Evolutionary conservation across 1,284 basidiomycete genomes (phyloP).

Genomic region (Bjerkandera adusta): DNA sequence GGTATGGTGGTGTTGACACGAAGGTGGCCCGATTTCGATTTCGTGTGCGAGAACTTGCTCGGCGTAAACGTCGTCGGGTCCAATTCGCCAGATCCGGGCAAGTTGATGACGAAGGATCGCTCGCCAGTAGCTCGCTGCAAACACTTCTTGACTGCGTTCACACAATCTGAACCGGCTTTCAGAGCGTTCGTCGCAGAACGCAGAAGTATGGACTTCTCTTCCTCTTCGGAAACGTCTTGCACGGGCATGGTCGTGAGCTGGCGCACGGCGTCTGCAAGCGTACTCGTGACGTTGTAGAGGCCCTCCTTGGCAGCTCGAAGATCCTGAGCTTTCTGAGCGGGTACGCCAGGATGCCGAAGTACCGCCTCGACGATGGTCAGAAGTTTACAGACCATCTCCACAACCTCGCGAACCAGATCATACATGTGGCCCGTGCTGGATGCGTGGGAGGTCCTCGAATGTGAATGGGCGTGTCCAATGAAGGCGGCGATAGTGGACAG

Average conservation of each 20-base stretch:
- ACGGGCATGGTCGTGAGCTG: constrained; percentile 56
- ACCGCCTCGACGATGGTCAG: constrained; percentile 92
- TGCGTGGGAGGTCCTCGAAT: constrained; percentile 85
- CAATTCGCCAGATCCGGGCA: constrained; percentile 49
- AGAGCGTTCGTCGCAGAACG: constrained; percentile 84
- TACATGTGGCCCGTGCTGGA: constrained; percentile 92
- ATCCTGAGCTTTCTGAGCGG: constrained; percentile 51
- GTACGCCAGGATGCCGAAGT: constrained; percentile 64
- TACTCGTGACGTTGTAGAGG: constrained; percentile 82
- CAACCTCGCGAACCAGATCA: constrained; percentile 90
- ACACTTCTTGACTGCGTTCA: constrained; percentile 79
- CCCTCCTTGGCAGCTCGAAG: constrained; percentile 76
- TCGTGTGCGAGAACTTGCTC: constrained; percentile 39
- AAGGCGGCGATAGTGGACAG: constrained; percentile 95
- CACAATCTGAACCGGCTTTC: constrained; percentile 87
- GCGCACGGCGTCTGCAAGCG: constrained; percentile 87
- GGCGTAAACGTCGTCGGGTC: constrained; percentile 43
- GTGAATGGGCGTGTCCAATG: constrained; percentile 94
- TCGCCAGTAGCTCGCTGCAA: constrained; percentile 61
- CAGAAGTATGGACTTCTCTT: constrained; percentile 76
- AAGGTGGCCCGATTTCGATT: constrained; percentile 25
- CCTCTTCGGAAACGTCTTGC: constrained; percentile 66
- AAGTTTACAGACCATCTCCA: constrained; percentile 89
- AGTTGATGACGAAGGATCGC: constrained; percentile 60
- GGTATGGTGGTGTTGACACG: constrained; percentile 32